These are phyloP conservation scores for Physcia stellaris DNA, from an alignment of 495 filamentous ascomycete species.

Conservation along the genomic window DNA sequence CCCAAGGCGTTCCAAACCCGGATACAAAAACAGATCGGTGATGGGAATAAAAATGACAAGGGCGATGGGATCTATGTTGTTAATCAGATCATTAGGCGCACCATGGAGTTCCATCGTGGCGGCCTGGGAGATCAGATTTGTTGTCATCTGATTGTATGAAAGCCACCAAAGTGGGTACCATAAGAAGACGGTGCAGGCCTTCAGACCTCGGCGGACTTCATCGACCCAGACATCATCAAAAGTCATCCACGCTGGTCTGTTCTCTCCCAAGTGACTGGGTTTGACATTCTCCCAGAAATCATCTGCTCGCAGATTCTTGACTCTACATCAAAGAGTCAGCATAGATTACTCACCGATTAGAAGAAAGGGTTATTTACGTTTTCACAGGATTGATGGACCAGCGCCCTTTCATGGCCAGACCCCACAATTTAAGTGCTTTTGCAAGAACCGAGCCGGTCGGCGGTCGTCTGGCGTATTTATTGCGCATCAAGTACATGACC, in stretches of 20 bases:
- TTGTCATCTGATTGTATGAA: slow-evolving; percentile 43
- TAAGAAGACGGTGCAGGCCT: slow-evolving; percentile 46
- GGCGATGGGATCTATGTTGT: slow-evolving; percentile 64
- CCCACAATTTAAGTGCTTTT: slow-evolving; percentile 45
- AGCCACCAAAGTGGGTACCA: slow-evolving; percentile 52
- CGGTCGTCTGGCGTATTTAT: slow-evolving; percentile 49
- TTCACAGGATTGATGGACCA: slow-evolving; percentile 17
- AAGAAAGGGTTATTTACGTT: background rate
- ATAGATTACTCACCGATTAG: background rate
- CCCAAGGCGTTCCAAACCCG: slow-evolving; percentile 43
- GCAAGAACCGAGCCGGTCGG: slow-evolving; percentile 50
- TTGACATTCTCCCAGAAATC: slow-evolving; percentile 37
- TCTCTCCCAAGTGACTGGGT: slow-evolving; percentile 39
- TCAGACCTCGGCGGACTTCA: slow-evolving; percentile 43
- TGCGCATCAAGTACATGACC: slow-evolving; percentile 19
- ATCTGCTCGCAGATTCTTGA: background rate
- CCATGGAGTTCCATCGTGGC: slow-evolving; percentile 55
- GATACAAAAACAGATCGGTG: slow-evolving; percentile 56
- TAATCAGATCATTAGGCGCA: slow-evolving; percentile 66
- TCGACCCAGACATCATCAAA: slow-evolving; percentile 55
- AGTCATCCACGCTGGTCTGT: slow-evolving; percentile 25
- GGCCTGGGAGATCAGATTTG: slow-evolving; percentile 48
- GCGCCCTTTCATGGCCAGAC: slow-evolving; percentile 39
- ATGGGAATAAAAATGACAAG: slow-evolving; percentile 72
- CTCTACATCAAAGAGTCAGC: background rate